Percentiles rank a stretch among this genome's conserved stretches.
Conservation (phyloP, 495 filamentous ascomycete species). For the Penicillium canescens region DNA sequence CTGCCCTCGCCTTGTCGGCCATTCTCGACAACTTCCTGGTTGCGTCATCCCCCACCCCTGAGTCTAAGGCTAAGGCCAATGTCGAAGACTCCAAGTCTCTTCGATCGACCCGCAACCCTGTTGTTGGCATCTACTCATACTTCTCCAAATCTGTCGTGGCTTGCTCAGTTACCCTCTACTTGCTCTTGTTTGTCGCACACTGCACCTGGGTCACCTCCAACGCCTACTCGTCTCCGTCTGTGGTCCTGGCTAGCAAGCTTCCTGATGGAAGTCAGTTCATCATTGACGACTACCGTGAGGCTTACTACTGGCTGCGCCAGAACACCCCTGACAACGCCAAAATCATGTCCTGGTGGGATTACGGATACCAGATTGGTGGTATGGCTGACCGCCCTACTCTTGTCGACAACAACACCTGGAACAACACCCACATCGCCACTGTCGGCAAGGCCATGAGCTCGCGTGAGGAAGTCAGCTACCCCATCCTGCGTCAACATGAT, state of each 20-base stretch:
- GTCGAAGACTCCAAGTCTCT: conserved; percentile 58
- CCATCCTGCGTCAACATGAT: conserved; percentile 96
- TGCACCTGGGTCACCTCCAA: conserved; percentile 99
- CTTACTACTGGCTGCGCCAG: conserved; percentile 99
- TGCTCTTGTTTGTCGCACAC: conserved; percentile 92
- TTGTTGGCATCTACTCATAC: conserved; percentile 80
- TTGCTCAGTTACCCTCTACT: conserved; percentile 70
- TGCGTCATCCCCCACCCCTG: conserved; percentile 50
- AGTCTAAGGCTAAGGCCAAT: conserved; percentile 43
- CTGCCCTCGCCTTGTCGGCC: conserved; percentile 84
- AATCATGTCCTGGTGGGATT: conserved; percentile 99
- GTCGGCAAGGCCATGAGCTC: conserved; percentile 99
- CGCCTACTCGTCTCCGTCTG: conserved; percentile 96
- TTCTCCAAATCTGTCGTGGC: conserved; percentile 77
- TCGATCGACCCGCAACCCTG: conserved; percentile 67
- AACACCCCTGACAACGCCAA: conserved; percentile 94
- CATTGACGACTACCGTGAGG: conserved; percentile 99
- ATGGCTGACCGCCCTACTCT: conserved; percentile 98
- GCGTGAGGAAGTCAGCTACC: conserved; percentile 95
- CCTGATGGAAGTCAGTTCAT: conserved; percentile 97
- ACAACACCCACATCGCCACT: conserved; percentile 99
- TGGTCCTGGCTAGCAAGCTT: conserved; percentile 88
- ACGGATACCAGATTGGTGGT: conserved; percentile 99
- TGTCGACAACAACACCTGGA: conserved; percentile 99
- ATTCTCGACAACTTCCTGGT: conserved; percentile 85